Percentiles rank a stretch among this genome's conserved stretches.
Conservation (phyloP, 192 early-diverging fungal genomes). For the Backusella psychrophila region DNA sequence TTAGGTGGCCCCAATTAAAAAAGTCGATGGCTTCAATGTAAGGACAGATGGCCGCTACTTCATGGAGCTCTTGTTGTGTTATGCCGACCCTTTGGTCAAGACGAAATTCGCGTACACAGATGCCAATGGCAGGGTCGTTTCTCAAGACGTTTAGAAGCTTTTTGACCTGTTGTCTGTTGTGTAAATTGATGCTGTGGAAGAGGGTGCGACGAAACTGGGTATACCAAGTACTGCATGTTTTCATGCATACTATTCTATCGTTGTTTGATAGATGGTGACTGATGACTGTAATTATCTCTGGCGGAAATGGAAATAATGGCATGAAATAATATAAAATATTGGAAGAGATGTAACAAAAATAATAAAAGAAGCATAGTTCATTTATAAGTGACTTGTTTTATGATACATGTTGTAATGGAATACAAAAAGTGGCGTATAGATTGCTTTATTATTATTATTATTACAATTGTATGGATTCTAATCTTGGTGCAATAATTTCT, state of each 20-base stretch:
- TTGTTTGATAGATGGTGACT: neutral
- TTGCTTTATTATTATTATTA: no score
- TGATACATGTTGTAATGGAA: no score
- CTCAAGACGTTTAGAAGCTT: neutral
- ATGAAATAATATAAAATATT: neutral
- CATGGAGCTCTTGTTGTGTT: neutral
- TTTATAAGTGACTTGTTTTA: no score
- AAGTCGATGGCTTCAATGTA: neutral
- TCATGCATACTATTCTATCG: neutral
- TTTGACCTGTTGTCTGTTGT: neutral
- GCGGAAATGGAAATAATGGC: neutral
- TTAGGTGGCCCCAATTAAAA: neutral
- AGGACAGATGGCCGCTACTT: neutral
- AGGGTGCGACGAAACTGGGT: neutral
- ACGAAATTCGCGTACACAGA: neutral
- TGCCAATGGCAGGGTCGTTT: neutral
- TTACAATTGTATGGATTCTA: neutral
- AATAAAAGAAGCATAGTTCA: neutral
- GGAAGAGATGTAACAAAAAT: neutral
- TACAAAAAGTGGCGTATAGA: no score
- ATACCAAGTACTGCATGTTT: neutral
- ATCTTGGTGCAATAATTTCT: constrained; percentile 4
- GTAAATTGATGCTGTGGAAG: neutral
- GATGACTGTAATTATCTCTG: neutral
- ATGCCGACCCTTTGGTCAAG: neutral